These are phyloP conservation scores for Pyrenochaeta sp. DNA, from an alignment of 2,329 filamentous ascomycete genomes.

Conservation along the genomic window DNA sequence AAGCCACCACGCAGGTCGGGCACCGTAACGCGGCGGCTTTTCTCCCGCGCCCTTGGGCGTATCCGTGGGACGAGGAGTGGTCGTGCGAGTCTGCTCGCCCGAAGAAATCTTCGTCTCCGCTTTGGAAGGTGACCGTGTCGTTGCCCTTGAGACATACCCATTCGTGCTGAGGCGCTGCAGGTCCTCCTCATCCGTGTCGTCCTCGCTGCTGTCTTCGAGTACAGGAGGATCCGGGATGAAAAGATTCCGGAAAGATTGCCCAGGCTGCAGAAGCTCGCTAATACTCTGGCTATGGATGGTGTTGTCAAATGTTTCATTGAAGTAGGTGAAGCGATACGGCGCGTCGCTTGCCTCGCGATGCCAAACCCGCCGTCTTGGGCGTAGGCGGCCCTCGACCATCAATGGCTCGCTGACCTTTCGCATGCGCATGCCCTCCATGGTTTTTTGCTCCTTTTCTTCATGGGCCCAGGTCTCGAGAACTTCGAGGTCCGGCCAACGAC, in stretches of 20 bases:
- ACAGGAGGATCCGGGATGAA: constrained; percentile 83
- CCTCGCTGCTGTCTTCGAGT: constrained; percentile 70
- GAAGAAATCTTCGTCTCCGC: constrained; percentile 46
- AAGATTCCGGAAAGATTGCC: constrained; percentile 81
- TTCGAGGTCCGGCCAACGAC: constrained; percentile 85
- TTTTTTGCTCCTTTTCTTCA: constrained; percentile 87
- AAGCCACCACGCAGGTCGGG: constrained; percentile 95
- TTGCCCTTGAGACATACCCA: constrained; percentile 31
- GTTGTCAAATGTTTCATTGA: constrained; percentile 95
- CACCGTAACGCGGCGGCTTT: constrained; percentile 63
- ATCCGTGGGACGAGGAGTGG: constrained; percentile 59
- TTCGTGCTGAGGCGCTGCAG: constrained; percentile 29
- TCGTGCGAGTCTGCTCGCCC: constrained; percentile 55
- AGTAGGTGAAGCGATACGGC: constrained; percentile 96
- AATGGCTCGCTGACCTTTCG: constrained; percentile 95
- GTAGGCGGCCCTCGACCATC: constrained; percentile 85
- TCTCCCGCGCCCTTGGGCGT: constrained; percentile 34
- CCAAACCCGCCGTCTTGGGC: constrained; percentile 81
- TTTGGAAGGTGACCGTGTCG: constrained; percentile 31
- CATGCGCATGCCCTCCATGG: constrained; percentile 76
- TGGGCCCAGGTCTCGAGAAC: constrained; percentile 88
- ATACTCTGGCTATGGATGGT: constrained; percentile 97
- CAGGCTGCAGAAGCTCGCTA: constrained; percentile 87
- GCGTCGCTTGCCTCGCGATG: constrained; percentile 86
- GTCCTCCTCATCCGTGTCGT: constrained; percentile 67